phyloP scores from a whole-genome alignment of 495 filamentous ascomycete genomes.

The Niebla homalea region DNA sequence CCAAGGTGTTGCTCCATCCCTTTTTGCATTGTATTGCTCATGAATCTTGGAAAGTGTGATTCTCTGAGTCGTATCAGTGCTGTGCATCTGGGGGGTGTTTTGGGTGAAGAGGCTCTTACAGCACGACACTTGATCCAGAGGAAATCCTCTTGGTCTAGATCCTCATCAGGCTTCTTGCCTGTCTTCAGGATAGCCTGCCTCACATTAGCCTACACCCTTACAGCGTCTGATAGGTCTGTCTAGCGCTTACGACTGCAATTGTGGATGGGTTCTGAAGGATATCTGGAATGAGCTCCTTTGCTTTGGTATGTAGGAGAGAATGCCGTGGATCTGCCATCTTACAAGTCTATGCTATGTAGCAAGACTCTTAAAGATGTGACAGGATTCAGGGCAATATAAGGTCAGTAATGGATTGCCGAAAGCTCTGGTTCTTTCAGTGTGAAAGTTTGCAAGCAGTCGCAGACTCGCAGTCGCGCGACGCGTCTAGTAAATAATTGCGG shows the following conservation, averaged over 20 bases:
- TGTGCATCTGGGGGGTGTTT: background rate
- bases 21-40: background rate
- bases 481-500: no score
- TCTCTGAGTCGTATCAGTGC: background rate
- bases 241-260: background rate
- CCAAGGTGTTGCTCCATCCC: constrained; percentile 2
- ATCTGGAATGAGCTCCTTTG: background rate
- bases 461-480: no score
- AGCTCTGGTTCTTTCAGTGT: no score
- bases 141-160: background rate
- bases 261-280: background rate
- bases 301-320: background rate
- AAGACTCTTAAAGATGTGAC: no score
- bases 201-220: no score
- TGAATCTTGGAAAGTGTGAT: background rate
- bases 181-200: background rate
- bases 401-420: no score
- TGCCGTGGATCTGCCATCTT: no score
- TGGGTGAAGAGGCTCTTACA: background rate
- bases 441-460: no score
- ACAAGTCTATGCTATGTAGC: no score
- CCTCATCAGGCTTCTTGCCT: background rate
- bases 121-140: constrained; percentile 1
- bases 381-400: no score
- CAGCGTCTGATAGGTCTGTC: no score